phyloP scores from a whole-genome alignment of 129 eudicot genomes.

The Flaveria brownii region DNA sequence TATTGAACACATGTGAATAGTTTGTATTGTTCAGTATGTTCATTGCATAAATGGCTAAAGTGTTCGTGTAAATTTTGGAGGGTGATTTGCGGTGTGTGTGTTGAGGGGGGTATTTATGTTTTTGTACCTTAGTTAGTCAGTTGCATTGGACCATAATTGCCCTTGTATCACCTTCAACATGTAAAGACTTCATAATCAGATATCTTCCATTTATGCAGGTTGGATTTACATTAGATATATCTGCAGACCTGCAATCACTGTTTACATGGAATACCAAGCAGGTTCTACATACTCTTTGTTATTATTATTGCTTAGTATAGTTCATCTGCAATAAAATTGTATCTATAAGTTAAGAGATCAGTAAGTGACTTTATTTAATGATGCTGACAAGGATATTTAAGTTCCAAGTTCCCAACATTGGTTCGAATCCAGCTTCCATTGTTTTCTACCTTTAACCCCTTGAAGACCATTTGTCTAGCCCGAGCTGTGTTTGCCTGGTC shows the following conservation, averaged over 20 bases:
- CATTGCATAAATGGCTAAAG: slow-evolving; percentile 7
- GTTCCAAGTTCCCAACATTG: slow-evolving; percentile 9
- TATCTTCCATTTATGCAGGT: slow-evolving; percentile 54
- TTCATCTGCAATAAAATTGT: slow-evolving; percentile 16
- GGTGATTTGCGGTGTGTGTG: not conserved
- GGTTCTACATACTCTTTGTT: slow-evolving; percentile 38
- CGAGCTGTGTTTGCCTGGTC: not conserved
- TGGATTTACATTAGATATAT: slow-evolving; percentile 69
- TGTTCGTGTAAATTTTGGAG: not conserved
- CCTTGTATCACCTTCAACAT: slow-evolving; percentile 3
- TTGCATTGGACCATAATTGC: slow-evolving; percentile 12
- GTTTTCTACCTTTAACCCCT: too few species aligned
- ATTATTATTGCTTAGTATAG: slow-evolving; percentile 5
- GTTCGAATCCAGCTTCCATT: too few species aligned
- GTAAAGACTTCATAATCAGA: slow-evolving; percentile 1
- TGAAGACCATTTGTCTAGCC: too few species aligned
- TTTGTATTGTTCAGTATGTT: slow-evolving; percentile 2
- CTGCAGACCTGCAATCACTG: slow-evolving; percentile 80
- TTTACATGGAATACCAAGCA: slow-evolving; percentile 99
- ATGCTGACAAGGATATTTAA: not conserved
- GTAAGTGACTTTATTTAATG: not conserved
- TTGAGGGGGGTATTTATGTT: not conserved
- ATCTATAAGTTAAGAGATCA: not conserved
- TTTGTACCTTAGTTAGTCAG: not conserved
- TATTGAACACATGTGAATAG: slow-evolving; percentile 9